Base-by-base conservation (phyloP, 768 basidiomycete genomes). In the Tylopilus felleus region DNA sequence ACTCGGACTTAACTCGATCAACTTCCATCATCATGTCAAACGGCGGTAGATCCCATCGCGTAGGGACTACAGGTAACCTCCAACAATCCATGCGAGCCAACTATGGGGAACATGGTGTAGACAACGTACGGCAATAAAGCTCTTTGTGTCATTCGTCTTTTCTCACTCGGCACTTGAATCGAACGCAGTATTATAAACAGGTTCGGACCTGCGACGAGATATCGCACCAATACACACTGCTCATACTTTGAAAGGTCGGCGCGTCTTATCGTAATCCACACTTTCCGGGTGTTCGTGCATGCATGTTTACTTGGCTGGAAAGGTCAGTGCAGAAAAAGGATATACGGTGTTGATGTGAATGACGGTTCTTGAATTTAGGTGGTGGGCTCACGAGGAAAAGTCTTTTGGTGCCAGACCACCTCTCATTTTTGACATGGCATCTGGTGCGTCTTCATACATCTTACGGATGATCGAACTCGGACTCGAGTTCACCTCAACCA, bases 201-300 rank as follows among this genome's bases (percentile, higher is more conserved):
- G 67, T 67, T 39, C 19, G 59, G 22, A 25, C 47, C 19, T 21
- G 19, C 36, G 21, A 48, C 40, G 9, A 35, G 31, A 21, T 6
- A 17, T 16, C 22, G 5, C n/a, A n/a, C 21, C 23, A 0, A 21
- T 50, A 13, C 38, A 43, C 8, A 35, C 2, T 23, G 6, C 39
- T 56, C 36, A 56, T n/a, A 42, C 23, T 33, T 43, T 19, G 1
- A 36, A 49, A 81, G 72, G 84, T 87, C 1, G 80, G 81, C n/a
- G 68, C 81, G 19, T 82, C 79, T 10, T 88, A 90, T 68, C 80
- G 86, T 13, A 88, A 88, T 62, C 85, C 86, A 0, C 86, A 88
- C 69, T 86, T 81, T 57, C 84, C 82, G 2, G 85, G 84, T 7
- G 75, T 88, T 49, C 76, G 80, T 53, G 77, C 76, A 27, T 79